Evolutionary conservation across 495 filamentous ascomycete genomes (phyloP).

Genomic region (Pyronema omphalodes): DNA sequence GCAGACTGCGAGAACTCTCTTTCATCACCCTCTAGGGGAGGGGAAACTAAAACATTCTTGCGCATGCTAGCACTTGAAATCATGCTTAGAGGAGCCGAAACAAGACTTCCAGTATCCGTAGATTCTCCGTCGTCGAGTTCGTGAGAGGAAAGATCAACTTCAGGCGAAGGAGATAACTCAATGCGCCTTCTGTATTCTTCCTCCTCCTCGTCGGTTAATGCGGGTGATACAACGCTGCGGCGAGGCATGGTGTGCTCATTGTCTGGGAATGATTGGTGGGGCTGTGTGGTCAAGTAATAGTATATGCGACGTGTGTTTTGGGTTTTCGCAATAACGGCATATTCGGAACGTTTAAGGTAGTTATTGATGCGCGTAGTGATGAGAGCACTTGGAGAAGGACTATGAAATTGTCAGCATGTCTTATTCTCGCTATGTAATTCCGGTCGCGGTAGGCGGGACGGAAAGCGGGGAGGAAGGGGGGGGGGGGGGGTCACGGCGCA

Average conservation of each 20-base stretch:
- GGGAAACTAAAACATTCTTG: conserved; percentile 32
- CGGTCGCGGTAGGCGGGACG: background rate
- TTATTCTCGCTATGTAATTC: background rate
- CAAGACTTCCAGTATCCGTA: conserved; percentile 22
- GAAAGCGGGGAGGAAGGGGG: background rate
- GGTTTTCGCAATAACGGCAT: conserved; percentile 63
- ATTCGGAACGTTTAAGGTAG: conserved; percentile 64
- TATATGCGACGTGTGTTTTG: conserved; percentile 80
- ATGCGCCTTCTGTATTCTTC: conserved; percentile 51
- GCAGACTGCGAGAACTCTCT: conserved; percentile 94
- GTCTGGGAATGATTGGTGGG: conserved; percentile 68
- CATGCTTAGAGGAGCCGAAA: conserved; percentile 14
- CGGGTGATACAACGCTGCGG: conserved; percentile 55
- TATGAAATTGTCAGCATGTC: conserved; percentile 28
- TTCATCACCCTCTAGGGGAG: conserved; percentile 86
- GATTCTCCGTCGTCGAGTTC: conserved; percentile 59
- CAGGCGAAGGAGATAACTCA: conserved; percentile 70
- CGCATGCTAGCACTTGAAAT: conserved; percentile 15
- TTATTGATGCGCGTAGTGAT: conserved; percentile 78
- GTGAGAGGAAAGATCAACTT: conserved; percentile 75
- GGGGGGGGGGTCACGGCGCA: background rate
- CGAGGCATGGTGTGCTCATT: conserved; percentile 36
- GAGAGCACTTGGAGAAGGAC: conserved; percentile 83
- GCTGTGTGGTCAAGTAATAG: conserved; percentile 75
- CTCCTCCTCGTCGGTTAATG: conserved; percentile 61